Evolutionary conservation across 177 flowering plant species (phyloP), one percentile per base, ranked within the genome.

Genomic region (Vitis hybrid): DNA sequence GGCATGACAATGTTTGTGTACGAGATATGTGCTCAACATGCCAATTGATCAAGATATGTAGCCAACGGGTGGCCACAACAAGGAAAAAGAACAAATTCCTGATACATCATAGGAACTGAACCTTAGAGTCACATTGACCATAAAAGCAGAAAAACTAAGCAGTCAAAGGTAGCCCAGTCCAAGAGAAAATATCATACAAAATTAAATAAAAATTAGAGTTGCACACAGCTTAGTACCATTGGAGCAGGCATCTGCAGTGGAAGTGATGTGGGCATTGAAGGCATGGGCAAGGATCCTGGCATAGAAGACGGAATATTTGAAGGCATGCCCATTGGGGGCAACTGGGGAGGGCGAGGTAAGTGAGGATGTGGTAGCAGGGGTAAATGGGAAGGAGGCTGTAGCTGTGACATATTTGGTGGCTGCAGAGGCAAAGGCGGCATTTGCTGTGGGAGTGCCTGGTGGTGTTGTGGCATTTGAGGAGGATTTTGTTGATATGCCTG

Each of bases 351-450:
- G 33, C 97, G 99, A 71, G 86, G 78, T 51, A 90, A 74, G 83
- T 90, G 90, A 67, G 88, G 92, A 77, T 91, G 98, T 48, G 83
- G 90, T 21, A 82, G 84, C 72, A 83, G 59, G 1, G 89, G 85
- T 60, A 89, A 26, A 75, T 90, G 97, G 8, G 92, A 78, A 58
- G 92, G 92, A 49, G 89, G 94, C 77, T 90, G 99, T 73, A 89
- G 69, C 60, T 86, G 96, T 12, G 75, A 81, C 86, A 93, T 67
- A 80, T 89, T 91, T 50, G 87, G 87, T 21, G 91, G 88, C 56
- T 83, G 90, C 78, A 85, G 64, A 12, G 88, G 85, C 74, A 88
- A 57, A 64, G 90, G 79, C 15, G 78, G 66, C 91, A 89, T 85
- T 78, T 89, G 97, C 74, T 87, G 98, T 53, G 77, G 89, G 18